A percentile compares a stretch with the other conserved stretches of the same genome.
These are phyloP conservation scores for Aspergillus eucalypticola DNA, from an alignment of 2,329 filamentous ascomycete genomes.

Conservation along the genomic window DNA sequence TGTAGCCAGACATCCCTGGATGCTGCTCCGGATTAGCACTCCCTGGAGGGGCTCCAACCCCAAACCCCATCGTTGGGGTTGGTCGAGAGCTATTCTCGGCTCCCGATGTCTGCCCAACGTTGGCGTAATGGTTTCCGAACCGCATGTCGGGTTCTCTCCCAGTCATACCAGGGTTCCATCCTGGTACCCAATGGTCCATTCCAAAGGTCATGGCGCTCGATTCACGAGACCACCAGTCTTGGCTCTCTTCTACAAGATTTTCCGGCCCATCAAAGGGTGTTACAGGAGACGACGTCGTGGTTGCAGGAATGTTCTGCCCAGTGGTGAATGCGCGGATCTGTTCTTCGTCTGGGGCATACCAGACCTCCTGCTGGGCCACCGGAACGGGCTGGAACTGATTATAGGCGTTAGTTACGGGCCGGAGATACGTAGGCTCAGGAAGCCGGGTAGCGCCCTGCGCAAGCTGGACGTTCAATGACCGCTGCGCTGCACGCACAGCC, in stretches of 20 bases:
- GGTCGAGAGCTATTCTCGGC: constrained; percentile 9
- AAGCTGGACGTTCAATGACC: constrained; percentile 20
- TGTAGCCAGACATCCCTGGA: constrained; percentile 11
- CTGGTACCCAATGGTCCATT: constrained; percentile 60
- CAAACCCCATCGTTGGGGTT: constrained; percentile 10
- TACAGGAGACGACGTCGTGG: constrained; percentile 48
- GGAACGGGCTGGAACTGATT: constrained; percentile 22
- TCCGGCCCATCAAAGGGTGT: constrained; percentile 62
- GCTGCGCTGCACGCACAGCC: constrained; percentile 22
- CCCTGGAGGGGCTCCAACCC: neutral
- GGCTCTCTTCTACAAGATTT: constrained; percentile 61
- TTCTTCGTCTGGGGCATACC: constrained; percentile 33
- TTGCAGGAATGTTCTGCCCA: constrained; percentile 28
- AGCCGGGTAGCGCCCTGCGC: constrained; percentile 24
- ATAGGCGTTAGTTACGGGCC: constrained; percentile 27
- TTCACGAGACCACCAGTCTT: constrained; percentile 66
- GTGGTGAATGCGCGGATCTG: constrained; percentile 23
- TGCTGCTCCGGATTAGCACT: constrained; percentile 4
- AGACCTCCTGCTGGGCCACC: constrained; percentile 33
- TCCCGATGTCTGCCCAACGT: constrained; percentile 13
- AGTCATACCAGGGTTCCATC: constrained; percentile 28
- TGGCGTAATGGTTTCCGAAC: constrained; percentile 13
- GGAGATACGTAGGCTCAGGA: constrained; percentile 37
- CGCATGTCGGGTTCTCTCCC: constrained; percentile 14
- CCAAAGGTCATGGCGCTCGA: constrained; percentile 62